Evolutionary conservation across 805 yeast species (phyloP).

Genomic region (Saccharomyces jurei): DNA sequence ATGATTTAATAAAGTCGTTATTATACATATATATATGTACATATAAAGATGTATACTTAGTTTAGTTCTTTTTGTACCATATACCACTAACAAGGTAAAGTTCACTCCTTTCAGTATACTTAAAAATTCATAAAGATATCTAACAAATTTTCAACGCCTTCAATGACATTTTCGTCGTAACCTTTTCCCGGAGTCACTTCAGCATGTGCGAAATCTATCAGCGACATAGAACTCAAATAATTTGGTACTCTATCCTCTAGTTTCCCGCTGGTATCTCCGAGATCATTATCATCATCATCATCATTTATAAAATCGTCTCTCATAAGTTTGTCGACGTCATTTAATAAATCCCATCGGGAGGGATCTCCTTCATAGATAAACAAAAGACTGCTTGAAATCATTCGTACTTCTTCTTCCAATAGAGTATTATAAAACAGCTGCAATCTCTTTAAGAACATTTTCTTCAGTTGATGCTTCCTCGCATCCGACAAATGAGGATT

Average conservation of each 20-base stretch:
- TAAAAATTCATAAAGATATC: constrained; percentile 28
- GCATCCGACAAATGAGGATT: constrained; percentile 28
- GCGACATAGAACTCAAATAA: constrained; percentile 46
- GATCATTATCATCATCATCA: constrained; percentile 29
- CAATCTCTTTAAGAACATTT: constrained; percentile 48
- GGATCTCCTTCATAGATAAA: constrained; percentile 66
- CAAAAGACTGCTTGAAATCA: constrained; percentile 65
- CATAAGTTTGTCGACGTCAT: constrained; percentile 35
- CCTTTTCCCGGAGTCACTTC: constrained; percentile 53
- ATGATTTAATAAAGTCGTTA: neutral
- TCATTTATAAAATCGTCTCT: constrained; percentile 28
- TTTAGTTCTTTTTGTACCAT: neutral
- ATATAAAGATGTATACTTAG: neutral
- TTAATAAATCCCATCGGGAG: constrained; percentile 40
- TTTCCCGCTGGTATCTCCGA: constrained; percentile 23
- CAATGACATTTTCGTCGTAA: constrained; percentile 60
- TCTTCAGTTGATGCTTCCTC: constrained; percentile 34
- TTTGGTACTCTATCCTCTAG: constrained; percentile 22
- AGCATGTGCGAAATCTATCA: constrained; percentile 92
- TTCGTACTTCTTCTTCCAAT: constrained; percentile 50
- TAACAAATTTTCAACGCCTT: constrained; percentile 62
- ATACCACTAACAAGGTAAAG: neutral
- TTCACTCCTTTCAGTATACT: neutral
- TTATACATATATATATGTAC: neutral
- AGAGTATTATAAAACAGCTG: constrained; percentile 61